These are phyloP conservation scores for Fusarium goolgardi DNA, from an alignment of 2,329 filamentous ascomycete genomes.

Conservation along the genomic window DNA sequence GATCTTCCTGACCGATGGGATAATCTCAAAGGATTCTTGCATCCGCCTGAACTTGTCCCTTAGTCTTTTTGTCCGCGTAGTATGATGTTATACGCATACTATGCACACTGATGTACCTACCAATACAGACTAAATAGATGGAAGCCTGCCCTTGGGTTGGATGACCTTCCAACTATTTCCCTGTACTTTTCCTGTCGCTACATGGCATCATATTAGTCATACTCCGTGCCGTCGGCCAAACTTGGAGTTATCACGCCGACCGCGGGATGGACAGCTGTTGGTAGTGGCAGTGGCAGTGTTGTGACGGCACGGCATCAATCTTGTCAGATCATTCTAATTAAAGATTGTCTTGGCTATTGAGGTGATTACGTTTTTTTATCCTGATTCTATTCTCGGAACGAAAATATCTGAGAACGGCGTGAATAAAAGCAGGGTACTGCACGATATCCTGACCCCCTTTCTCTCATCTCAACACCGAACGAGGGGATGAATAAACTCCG, in stretches of 20 bases:
- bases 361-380: not conserved
- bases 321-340: conserved; percentile 11
- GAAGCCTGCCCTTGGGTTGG: not conserved
- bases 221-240: conserved; percentile 11
- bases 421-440: not conserved
- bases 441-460: conserved; percentile 15
- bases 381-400: not conserved
- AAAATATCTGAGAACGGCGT: not conserved
- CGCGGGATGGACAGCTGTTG: conserved; percentile 3
- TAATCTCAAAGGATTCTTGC: not conserved
- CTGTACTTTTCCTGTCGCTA: conserved; percentile 3
- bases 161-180: not conserved
- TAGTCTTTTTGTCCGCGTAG: not conserved
- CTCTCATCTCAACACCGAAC: conserved; percentile 11
- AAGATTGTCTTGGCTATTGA: not conserved
- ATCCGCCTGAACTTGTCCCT: not conserved
- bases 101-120: not conserved
- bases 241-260: conserved; percentile 12
- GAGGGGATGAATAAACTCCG: not conserved
- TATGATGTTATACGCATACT: not conserved
- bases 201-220: not conserved
- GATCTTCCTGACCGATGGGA: conserved; percentile 2
- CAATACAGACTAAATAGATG: not conserved
- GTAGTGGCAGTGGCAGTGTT: conserved; percentile 8
- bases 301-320: conserved; percentile 4